Percentiles rank a stretch among this genome's conserved stretches.
phyloP scores from a whole-genome alignment of 176 grass and related monocot genomes.

The Paspalum vaginatum region DNA sequence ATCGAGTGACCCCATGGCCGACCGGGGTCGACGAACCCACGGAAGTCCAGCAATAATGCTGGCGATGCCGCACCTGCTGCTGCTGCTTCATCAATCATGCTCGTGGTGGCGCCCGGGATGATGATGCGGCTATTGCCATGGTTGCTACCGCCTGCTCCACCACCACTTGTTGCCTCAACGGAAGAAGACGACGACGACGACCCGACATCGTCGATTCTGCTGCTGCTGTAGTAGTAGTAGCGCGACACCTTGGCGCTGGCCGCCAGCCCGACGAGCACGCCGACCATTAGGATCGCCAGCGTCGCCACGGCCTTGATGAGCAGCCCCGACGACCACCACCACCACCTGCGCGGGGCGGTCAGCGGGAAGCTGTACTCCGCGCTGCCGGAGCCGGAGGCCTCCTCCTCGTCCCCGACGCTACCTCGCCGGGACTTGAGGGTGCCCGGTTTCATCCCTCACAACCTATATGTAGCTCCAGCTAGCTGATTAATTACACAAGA shows the following conservation, averaged over 20 bases:
- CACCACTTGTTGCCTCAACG: background rate
- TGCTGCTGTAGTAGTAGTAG: slow-evolving; percentile 40
- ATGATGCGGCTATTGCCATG: background rate
- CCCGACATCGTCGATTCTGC: background rate
- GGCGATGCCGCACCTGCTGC: too few relatives aligned
- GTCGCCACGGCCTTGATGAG: slow-evolving; percentile 46
- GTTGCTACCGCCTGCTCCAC: background rate
- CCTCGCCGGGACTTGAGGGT: slow-evolving; percentile 50
- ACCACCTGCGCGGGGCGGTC: slow-evolving; percentile 45
- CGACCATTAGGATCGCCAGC: slow-evolving; percentile 49
- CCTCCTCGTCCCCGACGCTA: slow-evolving; percentile 23
- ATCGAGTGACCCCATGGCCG: slow-evolving; percentile 45
- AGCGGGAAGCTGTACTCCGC: slow-evolving; percentile 36
- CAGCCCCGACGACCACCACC: slow-evolving; percentile 49
- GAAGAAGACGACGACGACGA: background rate
- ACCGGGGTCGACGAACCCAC: slow-evolving; percentile 47
- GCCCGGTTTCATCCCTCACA: slow-evolving; percentile 25
- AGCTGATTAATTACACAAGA: too few relatives aligned
- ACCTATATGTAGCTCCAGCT: too few relatives aligned
- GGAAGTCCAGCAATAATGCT: background rate
- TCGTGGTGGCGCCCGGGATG: background rate
- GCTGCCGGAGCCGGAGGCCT: background rate
- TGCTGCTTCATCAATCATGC: too few relatives aligned
- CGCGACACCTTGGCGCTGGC: slow-evolving; percentile 37
- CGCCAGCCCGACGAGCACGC: slow-evolving; percentile 49